Evolutionary conservation across 148 eudicot species (phyloP).

Genomic region (Silene latifolia): DNA sequence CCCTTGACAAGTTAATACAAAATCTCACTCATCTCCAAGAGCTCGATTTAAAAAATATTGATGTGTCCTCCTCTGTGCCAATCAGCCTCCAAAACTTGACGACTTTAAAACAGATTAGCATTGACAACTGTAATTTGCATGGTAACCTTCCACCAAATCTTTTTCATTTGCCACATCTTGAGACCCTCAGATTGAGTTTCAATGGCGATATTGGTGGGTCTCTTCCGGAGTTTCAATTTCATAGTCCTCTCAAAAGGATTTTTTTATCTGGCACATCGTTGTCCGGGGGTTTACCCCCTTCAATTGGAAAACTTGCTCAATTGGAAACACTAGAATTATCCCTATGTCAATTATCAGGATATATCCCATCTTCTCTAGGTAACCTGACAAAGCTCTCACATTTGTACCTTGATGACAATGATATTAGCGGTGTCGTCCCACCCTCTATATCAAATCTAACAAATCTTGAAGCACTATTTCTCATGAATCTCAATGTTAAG

Average conservation of each 20-base stretch:
- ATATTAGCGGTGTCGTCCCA: conserved; percentile 18
- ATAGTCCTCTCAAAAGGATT: conserved; percentile 12
- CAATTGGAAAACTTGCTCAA: conserved; percentile 27
- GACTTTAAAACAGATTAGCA: conserved; percentile 4
- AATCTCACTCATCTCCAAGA: conserved; percentile 24
- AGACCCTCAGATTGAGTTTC: conserved; percentile 9
- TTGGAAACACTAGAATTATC: conserved; percentile 2
- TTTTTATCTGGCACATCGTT: conserved; percentile 1
- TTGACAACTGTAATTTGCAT: conserved; percentile 16
- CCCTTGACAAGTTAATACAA: conserved; percentile 14
- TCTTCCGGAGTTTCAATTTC: conserved; percentile 28
- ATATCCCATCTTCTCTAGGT: conserved; percentile 19
- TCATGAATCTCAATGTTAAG: neutral
- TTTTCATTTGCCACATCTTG: conserved; percentile 32
- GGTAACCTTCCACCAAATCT: conserved; percentile 28
- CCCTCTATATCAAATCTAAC: conserved; percentile 20
- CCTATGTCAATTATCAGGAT: conserved; percentile 19
- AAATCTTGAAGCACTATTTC: neutral
- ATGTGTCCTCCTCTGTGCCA: conserved; percentile 29
- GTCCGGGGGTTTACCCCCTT: conserved; percentile 28
- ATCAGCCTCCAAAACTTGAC: conserved; percentile 16
- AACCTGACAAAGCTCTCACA: conserved; percentile 22
- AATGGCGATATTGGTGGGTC: conserved; percentile 22
- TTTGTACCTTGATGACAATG: conserved; percentile 11
- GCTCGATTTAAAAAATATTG: conserved; percentile 15